Percentiles rank a stretch among this genome's conserved stretches.
Evolutionary conservation across 768 basidiomycete genomes (phyloP).

Genomic region (Arthromyces matolae): DNA sequence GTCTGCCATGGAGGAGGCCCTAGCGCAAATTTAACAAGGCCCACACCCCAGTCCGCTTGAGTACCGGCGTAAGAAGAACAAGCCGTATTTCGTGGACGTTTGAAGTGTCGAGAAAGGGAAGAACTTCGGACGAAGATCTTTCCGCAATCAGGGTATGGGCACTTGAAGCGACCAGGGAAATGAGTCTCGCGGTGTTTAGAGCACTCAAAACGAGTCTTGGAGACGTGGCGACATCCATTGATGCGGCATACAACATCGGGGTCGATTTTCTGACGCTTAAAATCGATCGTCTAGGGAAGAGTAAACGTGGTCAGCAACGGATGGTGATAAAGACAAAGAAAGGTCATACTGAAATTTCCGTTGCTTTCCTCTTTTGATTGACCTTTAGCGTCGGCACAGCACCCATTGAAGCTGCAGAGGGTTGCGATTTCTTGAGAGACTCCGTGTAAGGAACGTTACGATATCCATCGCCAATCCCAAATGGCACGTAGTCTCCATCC

Average conservation of each 20-base stretch:
- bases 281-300: neutral
- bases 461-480: neutral
- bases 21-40: conserved; percentile 15
- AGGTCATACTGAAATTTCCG: conserved; percentile 1
- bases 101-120: conserved; percentile 19
- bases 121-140: conserved; percentile 20
- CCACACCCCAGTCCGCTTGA: conserved; percentile 14
- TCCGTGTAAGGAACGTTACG: neutral
- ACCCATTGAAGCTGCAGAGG: no score
- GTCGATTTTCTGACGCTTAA: conserved; percentile 15
- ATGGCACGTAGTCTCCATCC: conserved; percentile 13
- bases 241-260: conserved; percentile 18
- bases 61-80: conserved; percentile 14
- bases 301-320: neutral
- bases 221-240: conserved; percentile 18
- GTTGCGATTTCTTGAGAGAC: neutral
- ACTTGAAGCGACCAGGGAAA: conserved; percentile 19
- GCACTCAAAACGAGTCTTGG: conserved; percentile 20
- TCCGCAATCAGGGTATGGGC: conserved; percentile 16
- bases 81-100: conserved; percentile 11
- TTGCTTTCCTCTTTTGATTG: conserved; percentile 11
- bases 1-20: conserved; percentile 16
- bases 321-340: neutral
- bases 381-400: neutral
- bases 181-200: conserved; percentile 23